Evolutionary conservation across 441 rosid species (phyloP).

Genomic region (Adansonia rubrostipa): DNA sequence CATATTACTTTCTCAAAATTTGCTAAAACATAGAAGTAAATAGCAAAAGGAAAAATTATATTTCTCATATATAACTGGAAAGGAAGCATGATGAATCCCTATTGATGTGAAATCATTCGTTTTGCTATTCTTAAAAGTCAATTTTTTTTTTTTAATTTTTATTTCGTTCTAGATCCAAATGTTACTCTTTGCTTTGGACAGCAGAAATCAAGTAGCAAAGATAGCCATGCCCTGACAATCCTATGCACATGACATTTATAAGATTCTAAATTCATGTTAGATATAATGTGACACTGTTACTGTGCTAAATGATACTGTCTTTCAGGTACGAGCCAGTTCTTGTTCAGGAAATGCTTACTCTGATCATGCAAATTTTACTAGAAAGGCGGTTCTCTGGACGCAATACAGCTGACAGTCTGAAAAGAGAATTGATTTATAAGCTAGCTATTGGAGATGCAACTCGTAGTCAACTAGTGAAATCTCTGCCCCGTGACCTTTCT

Average conservation of each 20-base stretch:
- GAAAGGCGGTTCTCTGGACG: conserved; percentile 95
- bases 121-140: not conserved
- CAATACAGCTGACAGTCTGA: conserved; percentile 74
- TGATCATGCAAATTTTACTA: conserved; percentile 86
- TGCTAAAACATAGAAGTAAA: not conserved
- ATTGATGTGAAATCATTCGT: not conserved
- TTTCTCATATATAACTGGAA: not conserved
- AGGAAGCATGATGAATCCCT: not conserved
- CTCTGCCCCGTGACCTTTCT: conserved; percentile 86
- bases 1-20: not conserved
- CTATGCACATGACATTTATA: not conserved
- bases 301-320: conserved; percentile 30
- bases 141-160: fast-evolving
- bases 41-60: not conserved
- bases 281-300: conserved; percentile 25
- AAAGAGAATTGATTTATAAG: conserved; percentile 88
- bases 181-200: not conserved
- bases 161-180: not conserved
- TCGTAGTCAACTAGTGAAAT: conserved; percentile 87
- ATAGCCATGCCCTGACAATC: not conserved
- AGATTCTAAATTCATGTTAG: not conserved
- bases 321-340: conserved; percentile 88
- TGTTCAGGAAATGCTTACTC: conserved; percentile 87
- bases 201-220: not conserved
- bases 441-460: conserved; percentile 91